These are phyloP conservation scores for Fusarium staphyleae DNA, from an alignment of 2,329 filamentous ascomycete genomes.

Conservation along the genomic window DNA sequence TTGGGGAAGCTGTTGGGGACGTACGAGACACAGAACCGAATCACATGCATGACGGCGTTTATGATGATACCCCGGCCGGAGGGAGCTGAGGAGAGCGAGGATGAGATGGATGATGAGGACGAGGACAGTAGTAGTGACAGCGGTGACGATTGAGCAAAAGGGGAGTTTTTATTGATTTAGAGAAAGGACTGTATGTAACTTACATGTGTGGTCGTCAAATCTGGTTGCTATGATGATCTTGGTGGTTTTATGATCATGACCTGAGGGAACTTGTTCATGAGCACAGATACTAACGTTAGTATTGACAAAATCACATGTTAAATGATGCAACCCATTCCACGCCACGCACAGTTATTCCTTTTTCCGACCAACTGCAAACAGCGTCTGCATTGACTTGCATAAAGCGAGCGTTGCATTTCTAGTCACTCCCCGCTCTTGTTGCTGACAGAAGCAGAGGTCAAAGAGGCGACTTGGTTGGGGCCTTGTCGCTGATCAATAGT, in stretches of 20 bases:
- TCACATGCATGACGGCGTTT: constrained; percentile 88
- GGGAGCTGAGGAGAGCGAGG: constrained; percentile 65
- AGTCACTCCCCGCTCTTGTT: not conserved
- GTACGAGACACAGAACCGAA: constrained; percentile 85
- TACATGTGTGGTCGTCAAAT: not conserved
- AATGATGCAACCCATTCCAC: constrained; percentile 15
- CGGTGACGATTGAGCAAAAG: constrained; percentile 41
- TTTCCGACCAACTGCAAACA: not conserved
- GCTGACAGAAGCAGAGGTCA: constrained; percentile 2
- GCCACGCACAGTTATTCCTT: constrained; percentile 14
- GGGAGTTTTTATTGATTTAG: not conserved
- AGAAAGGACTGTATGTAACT: not conserved
- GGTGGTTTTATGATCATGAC: constrained; percentile 7
- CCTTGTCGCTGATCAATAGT: constrained; percentile 2
- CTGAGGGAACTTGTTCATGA: not conserved
- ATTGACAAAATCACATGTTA: constrained; percentile 36
- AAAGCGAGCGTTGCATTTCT: not conserved
- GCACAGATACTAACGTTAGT: not conserved
- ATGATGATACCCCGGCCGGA: constrained; percentile 77
- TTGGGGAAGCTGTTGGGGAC: constrained; percentile 74
- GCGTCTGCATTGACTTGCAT: not conserved
- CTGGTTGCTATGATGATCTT: not conserved
- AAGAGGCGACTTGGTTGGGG: constrained; percentile 2
- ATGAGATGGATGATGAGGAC: constrained; percentile 55
- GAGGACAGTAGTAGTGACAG: constrained; percentile 51